Evolutionary conservation across 345 rosid species (phyloP).

Genomic region (Melaleuca quinquenervia): DNA sequence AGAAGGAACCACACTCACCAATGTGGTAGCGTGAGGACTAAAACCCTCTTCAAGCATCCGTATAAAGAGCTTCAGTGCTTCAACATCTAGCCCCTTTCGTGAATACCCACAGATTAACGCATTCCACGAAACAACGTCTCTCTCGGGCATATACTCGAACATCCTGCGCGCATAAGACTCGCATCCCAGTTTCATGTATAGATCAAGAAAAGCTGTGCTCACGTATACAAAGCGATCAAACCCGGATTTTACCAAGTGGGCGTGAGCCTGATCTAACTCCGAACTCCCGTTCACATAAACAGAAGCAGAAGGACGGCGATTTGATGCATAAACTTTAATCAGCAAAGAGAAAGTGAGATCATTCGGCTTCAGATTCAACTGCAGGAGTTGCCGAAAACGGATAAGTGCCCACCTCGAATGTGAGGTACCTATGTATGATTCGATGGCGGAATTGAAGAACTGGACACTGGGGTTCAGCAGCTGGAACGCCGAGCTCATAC

Average conservation of each 20-base stretch:
- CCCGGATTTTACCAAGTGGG: constrained; percentile 47
- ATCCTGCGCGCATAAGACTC: constrained; percentile 20
- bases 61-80: constrained; percentile 37
- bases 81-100: constrained; percentile 30
- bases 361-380: constrained; percentile 29
- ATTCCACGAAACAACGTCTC: constrained; percentile 74
- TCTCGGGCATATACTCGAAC: constrained; percentile 57
- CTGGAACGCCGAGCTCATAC: constrained; percentile 13
- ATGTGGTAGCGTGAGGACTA: constrained; percentile 32
- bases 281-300: neutral
- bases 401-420: constrained; percentile 22
- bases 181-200: constrained; percentile 32
- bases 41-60: constrained; percentile 51
- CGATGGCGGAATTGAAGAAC: constrained; percentile 36
- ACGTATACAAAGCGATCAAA: constrained; percentile 39
- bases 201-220: constrained; percentile 41
- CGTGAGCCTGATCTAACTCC: constrained; percentile 35
- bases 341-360: constrained; percentile 29
- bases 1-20: constrained; percentile 55
- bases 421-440: constrained; percentile 22
- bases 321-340: neutral
- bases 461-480: constrained; percentile 15
- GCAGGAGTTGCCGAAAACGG: constrained; percentile 44
- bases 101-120: constrained; percentile 73
- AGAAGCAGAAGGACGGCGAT: neutral